Evolutionary conservation across 495 filamentous ascomycete genomes (phyloP), one percentile per base, ranked within the genome.

Genomic region (Penicillium antarcticum): DNA sequence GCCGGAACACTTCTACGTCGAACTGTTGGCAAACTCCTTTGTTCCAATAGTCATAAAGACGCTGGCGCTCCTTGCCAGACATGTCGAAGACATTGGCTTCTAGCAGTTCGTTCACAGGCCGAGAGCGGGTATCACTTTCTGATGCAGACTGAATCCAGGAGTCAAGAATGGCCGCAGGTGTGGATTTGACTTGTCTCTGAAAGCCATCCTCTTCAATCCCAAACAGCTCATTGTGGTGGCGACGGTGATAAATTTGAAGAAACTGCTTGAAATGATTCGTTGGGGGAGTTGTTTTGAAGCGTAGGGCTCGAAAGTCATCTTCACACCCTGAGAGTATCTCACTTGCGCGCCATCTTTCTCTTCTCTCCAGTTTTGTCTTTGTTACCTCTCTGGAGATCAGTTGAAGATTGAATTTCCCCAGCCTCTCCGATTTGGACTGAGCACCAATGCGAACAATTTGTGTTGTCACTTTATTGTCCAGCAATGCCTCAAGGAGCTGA

Each of bases 391-490:
- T 53, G 0, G 55, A 51, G 23, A 83, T 66, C 2, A 50, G 45
- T 5, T 71, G 62, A 2, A 87, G 70, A 41, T 80, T 83, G 13
- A 58, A 50, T 13, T 24, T 37, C 14, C 68, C 26, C 34, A 75
- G 44, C 4, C 52, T 14, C 31, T 86, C 79, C 0, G 81, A 84
- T 59, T 87, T 87, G 2, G 81, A 87, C 31, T 75, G 77, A 8
- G 76, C 79, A 1, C 87, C 88, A 10, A 94, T 81, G 13, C 88
- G 83, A 44, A 94, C 78, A 31, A 94, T 70, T 39, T 85, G 76
- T 1, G 51, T 26, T 3, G 69, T 69, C 33, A 87, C 67, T 0
- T 73, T 71, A 34, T 75, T 73, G 16, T 81, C 66, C 12, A 82
- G 51, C 0, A 88, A 66, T 55, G 87, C 79, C 50, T 90, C 82